Base-by-base conservation (phyloP, 208 protist genomes). In the Trypanosoma grayi region DNA sequence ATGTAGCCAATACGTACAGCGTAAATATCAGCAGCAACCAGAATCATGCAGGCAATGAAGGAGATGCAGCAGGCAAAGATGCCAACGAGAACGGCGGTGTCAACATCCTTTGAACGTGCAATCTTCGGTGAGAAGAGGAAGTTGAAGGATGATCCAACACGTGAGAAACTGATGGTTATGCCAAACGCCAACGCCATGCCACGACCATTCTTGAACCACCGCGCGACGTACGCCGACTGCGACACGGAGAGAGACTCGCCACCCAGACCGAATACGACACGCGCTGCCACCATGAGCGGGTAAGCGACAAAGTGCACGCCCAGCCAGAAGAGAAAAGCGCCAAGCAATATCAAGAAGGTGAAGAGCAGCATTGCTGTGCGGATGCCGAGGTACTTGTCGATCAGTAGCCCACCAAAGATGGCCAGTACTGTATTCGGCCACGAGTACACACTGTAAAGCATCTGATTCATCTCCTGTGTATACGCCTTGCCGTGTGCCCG, bases 131-230 rank as follows among this genome's bases (percentile, higher is more conserved):
- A 90, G 28, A 92, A 80, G n/a, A 93, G 58, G 57, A 97, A 96
- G 73, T 96, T 97, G 70, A 96, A 90, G 25, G 87, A 92, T 22
- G 85, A 94, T 36, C 89, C 90, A 28, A 97, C 75, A 52, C 91
- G 83, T 6, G 91, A 83, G 56, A 91, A 94, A 61, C 85, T 90
- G 53, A 97, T 85, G 59, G 90, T 93, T 39, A 97, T 90, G 39
- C 88, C 87, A 62, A 97, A 97, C 4, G 89, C 92, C 18, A 97
- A 73, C n/a, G 93, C 83, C 80, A 97, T 92, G 24, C 82, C 86
- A 14, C 81, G 78, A 22, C 50, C 37, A 6, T 69, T 61, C 39
- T 83, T 85, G 71, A 97, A 97, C 90, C 89, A 95, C n/a, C 86
- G 82, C n/a, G 87, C 88, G 1, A 94, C 81, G 63, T 90, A 97